These are phyloP conservation scores for Cornus controversa DNA, from an alignment of 148 eudicot species.

Conservation along the genomic window DNA sequence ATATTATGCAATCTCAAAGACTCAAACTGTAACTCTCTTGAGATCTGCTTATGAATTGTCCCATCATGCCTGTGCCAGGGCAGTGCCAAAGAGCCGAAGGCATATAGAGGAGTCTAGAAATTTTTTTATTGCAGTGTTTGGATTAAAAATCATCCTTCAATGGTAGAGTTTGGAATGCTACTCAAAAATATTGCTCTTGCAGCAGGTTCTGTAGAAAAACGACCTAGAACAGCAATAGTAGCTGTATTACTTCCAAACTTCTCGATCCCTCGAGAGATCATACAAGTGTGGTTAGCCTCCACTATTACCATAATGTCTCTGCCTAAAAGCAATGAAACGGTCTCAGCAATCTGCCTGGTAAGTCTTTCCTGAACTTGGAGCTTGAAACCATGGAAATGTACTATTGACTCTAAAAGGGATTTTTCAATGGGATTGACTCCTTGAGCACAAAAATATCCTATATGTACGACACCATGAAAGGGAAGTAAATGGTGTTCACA, in stretches of 20 bases:
- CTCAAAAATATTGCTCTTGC: slow-evolving; percentile 69
- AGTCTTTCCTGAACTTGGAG: slow-evolving; percentile 97
- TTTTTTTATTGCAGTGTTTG: not conserved
- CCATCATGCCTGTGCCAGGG: not conserved
- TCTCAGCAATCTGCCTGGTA: slow-evolving; percentile 86
- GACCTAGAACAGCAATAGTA: slow-evolving; percentile 83
- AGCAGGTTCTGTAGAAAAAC: slow-evolving; percentile 62
- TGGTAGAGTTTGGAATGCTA: slow-evolving; percentile 42
- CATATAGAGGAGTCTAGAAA: not conserved
- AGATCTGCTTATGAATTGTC: slow-evolving; percentile 9
- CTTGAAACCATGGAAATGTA: slow-evolving; percentile 82
- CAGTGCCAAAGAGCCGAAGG: not conserved
- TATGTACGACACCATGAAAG: slow-evolving; percentile 85
- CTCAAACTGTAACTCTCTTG: too few relatives aligned
- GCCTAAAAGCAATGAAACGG: slow-evolving; percentile 64
- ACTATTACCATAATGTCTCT: slow-evolving; percentile 85
- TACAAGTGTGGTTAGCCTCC: slow-evolving; percentile 89
- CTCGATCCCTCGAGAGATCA: slow-evolving; percentile 91
- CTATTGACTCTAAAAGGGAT: slow-evolving; percentile 66
- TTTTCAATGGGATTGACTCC: slow-evolving; percentile 39
- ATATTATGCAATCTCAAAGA: too few relatives aligned
- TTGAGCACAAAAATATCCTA: slow-evolving; percentile 55
- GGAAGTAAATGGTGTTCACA: slow-evolving; percentile 98
- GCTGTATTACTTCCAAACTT: slow-evolving; percentile 89
- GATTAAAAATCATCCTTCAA: slow-evolving; percentile 17